Conservation (phyloP, 2,329 filamentous ascomycete species). For the Aspergillus brunneoviolaceus region DNA sequence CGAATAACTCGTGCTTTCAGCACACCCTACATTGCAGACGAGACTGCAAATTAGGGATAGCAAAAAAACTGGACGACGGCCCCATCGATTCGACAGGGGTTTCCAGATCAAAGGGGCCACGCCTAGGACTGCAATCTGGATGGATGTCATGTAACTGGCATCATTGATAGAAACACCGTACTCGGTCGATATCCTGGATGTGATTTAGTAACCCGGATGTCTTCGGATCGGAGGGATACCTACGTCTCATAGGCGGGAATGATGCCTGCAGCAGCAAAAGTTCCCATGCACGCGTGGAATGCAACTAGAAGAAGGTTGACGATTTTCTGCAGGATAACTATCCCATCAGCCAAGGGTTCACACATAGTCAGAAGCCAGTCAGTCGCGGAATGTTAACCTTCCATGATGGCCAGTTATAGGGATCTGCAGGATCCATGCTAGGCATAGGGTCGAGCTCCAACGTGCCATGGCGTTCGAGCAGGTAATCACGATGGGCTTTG, state of each 20-base stretch:
- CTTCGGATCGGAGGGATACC: not conserved
- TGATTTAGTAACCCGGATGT: not conserved
- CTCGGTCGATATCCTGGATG: conserved; percentile 49
- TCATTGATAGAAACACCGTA: conserved; percentile 49
- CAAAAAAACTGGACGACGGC: conserved; percentile 56
- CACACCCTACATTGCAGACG: conserved; percentile 57
- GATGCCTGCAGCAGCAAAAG: conserved; percentile 56
- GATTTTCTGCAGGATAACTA: conserved; percentile 46
- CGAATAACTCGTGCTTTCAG: conserved; percentile 50
- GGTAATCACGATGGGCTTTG: conserved; percentile 45
- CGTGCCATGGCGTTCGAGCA: conserved; percentile 56
- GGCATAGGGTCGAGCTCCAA: conserved; percentile 57
- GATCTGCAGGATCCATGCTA: conserved; percentile 52
- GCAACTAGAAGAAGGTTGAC: conserved; percentile 56
- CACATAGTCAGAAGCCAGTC: not conserved
- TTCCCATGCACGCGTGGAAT: conserved; percentile 59
- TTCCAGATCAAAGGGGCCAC: conserved; percentile 57
- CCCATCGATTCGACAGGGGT: conserved; percentile 54
- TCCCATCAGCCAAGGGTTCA: conserved; percentile 1
- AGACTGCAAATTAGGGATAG: conserved; percentile 51
- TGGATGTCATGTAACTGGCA: conserved; percentile 54
- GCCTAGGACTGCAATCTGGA: conserved; percentile 56
- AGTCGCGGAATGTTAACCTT: conserved; percentile 38
- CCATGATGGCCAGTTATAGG: conserved; percentile 58
- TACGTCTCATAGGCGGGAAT: conserved; percentile 53